Percentiles rank a stretch among this genome's conserved stretches.
phyloP scores from a whole-genome alignment of 2,329 filamentous ascomycete genomes.

The Penicillium sumatraense region DNA sequence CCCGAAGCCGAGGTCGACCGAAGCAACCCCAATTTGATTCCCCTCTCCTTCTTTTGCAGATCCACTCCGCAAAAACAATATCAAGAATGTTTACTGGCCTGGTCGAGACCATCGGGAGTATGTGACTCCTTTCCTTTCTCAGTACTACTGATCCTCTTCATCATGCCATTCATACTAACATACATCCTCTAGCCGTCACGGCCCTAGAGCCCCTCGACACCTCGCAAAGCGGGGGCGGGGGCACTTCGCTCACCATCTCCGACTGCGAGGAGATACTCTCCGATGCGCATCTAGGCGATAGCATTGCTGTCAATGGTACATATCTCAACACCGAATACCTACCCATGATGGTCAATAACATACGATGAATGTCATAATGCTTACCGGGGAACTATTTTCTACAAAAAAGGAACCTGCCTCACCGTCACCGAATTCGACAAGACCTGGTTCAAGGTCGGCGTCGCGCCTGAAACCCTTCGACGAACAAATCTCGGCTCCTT shows the following conservation, averaged over 20 bases:
- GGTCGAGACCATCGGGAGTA: conserved; percentile 90
- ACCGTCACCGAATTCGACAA: conserved; percentile 77
- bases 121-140: conserved; percentile 40
- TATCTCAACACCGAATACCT: background rate
- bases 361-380: no score
- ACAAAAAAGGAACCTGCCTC: conserved; percentile 73
- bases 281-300: conserved; percentile 87
- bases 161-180: conserved; percentile 23
- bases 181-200: conserved; percentile 69
- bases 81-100: conserved; percentile 98
- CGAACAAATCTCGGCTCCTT: conserved; percentile 91
- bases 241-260: conserved; percentile 87
- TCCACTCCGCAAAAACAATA: conserved; percentile 34
- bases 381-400: no score
- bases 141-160: no score
- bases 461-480: conserved; percentile 93
- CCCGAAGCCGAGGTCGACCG: conserved; percentile 33
- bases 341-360: no score
- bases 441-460: conserved; percentile 81
- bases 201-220: conserved; percentile 79
- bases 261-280: conserved; percentile 75
- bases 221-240: conserved; percentile 71
- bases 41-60: conserved; percentile 19
- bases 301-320: conserved; percentile 86
- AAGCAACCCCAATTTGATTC: conserved; percentile 6